Evolutionary conservation across 768 basidiomycete genomes (phyloP).

Genomic region (Sarcomyxa edulis): DNA sequence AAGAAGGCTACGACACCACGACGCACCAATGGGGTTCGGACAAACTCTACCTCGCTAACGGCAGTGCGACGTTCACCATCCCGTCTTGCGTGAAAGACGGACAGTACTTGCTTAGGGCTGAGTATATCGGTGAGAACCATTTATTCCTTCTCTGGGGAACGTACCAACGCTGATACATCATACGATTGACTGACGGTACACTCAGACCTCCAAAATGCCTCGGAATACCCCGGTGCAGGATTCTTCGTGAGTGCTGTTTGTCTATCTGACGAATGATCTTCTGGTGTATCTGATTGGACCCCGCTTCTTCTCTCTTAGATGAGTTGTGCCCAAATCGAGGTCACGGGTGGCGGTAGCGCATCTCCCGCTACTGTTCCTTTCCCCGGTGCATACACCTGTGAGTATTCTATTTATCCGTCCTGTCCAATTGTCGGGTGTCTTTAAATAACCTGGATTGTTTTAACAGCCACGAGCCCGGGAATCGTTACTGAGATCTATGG

Average conservation of each 20-base stretch:
- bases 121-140: slow-evolving; percentile 41
- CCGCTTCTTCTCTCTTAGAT: slow-evolving; percentile 9
- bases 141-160: no score
- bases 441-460: slow-evolving; percentile 3
- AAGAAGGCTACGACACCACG: slow-evolving; percentile 22
- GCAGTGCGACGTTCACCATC: slow-evolving; percentile 35
- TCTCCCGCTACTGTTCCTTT: slow-evolving; percentile 14
- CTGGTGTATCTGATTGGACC: no score
- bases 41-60: slow-evolving; percentile 35
- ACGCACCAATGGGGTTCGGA: slow-evolving; percentile 35
- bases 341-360: slow-evolving; percentile 12
- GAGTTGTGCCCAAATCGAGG: slow-evolving; percentile 19
- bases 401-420: slow-evolving; percentile 1
- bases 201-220: slow-evolving; percentile 20
- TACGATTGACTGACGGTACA: no score
- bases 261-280: no score
- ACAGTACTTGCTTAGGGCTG: slow-evolving; percentile 36
- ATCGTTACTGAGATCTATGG: slow-evolving; percentile 26
- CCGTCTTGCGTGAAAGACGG: slow-evolving; percentile 34
- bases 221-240: slow-evolving; percentile 34
- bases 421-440: background rate
- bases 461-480: slow-evolving; percentile 22
- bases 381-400: slow-evolving; percentile 24
- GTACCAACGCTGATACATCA: slow-evolving; percentile 14
- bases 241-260: slow-evolving; percentile 16